Evolutionary conservation across 148 eudicot species (phyloP), one percentile per base, ranked within the genome.

Genomic region (Silene uniflora): DNA sequence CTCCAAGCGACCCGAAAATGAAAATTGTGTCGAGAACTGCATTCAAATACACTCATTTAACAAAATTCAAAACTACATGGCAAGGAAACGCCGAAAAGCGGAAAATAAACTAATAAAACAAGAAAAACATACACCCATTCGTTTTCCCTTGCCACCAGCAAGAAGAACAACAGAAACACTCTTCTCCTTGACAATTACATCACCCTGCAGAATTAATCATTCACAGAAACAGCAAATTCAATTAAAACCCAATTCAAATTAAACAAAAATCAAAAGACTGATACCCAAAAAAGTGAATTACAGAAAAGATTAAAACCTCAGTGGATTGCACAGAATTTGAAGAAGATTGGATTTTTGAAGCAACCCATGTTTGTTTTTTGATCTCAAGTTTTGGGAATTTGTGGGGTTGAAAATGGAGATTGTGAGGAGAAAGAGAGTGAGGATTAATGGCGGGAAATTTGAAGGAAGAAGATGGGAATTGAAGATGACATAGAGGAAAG

Each of bases 61-160:
- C 39, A 35, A 1, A 62, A 22, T 10, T 10, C 24, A 9, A 4
- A 62, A 0, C 4, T 62, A 25, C 14, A n/a, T 1, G 35, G 2
- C 14, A 69, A 19, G 55, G 55, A 1, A 49, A 49, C 17, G 17
- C 55, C 16, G 55, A 49, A 22, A 22, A 21, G 3, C 14, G 27
- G 18, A 10, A 5, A 80, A 39, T 62, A 7, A 25, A 72, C 21
- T 1, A 60, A 25, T 5, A 77, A 21, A 73, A 11, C 17, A 21
- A 62, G 13, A 54, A 60, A 81, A 49, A 82, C 93, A 69, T 88
- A 91, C 97, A 14, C 97, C 98, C 97, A 95, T 92, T 78, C 98
- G 83, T 79, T 85, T 92, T 60, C 97, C 98, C 80, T 85, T 89
- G 46, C 98, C 98, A 79, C 97, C 97, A 78, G 97, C 98, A 62